Percentiles rank a stretch among this genome's conserved stretches.
Conservation (phyloP, 1,139 yeast genomes). For the Suhomyces bolitotheri region DNA sequence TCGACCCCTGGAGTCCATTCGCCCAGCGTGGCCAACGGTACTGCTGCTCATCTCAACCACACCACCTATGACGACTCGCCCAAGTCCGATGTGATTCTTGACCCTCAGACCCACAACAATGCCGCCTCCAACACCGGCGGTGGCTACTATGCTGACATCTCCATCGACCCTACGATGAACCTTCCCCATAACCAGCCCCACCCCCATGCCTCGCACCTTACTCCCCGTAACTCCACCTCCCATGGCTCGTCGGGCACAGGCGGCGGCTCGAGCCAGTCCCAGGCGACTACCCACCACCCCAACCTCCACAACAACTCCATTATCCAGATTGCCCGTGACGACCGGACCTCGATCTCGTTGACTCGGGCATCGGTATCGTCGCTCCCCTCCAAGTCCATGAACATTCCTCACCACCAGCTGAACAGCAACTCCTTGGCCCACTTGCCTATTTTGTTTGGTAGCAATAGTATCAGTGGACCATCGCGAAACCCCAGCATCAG, state of each 20-base stretch:
- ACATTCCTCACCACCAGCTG: constrained; percentile 51
- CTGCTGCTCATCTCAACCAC: constrained; percentile 19
- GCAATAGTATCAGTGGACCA: constrained; percentile 45
- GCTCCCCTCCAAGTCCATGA: constrained; percentile 50
- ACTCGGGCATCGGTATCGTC: constrained; percentile 46
- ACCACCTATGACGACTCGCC: constrained; percentile 35
- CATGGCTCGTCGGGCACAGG: constrained; percentile 12
- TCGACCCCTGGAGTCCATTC: constrained; percentile 25
- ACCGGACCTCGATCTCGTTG: constrained; percentile 38
- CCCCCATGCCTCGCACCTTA: constrained; percentile 31
- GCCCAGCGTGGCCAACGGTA: constrained; percentile 13
- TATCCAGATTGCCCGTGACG: constrained; percentile 45
- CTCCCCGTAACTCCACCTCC: constrained; percentile 41
- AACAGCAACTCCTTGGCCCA: constrained; percentile 44
- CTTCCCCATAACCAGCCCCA: constrained; percentile 47
- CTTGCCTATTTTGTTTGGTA: constrained; percentile 46
- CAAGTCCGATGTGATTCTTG: constrained; percentile 32
- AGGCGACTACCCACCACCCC: constrained; percentile 4
- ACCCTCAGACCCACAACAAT: constrained; percentile 36
- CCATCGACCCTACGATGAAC: constrained; percentile 51
- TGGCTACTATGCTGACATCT: constrained; percentile 50
- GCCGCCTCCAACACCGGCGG: constrained; percentile 37
- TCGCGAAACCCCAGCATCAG: constrained; percentile 44
- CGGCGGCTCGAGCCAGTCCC: neutral
- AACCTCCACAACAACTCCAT: constrained; percentile 42